Evolutionary conservation across 1,284 basidiomycete species (phyloP).

Genomic region (Malassezia furfur): DNA sequence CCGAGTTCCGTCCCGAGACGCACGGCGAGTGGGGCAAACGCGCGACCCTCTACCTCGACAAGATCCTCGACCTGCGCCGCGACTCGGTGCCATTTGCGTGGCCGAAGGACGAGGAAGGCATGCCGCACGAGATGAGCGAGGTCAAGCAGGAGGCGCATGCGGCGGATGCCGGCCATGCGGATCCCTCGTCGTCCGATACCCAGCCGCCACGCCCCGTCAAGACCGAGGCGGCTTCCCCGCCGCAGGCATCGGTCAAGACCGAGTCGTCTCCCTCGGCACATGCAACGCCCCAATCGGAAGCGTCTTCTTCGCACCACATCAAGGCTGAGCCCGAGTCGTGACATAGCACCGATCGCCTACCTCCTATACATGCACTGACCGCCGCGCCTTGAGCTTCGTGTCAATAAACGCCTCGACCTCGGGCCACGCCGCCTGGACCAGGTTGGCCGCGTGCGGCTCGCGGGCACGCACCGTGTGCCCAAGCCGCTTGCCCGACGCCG

Average conservation of each 20-base stretch:
- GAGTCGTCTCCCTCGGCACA: too few species aligned
- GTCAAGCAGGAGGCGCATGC: background rate
- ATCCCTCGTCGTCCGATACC: too few species aligned
- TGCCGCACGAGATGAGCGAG: too few species aligned
- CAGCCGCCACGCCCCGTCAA: too few species aligned
- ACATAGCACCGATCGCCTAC: too few species aligned
- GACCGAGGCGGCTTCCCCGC: too few species aligned
- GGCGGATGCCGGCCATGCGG: background rate
- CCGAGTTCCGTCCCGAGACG: slow-evolving; percentile 40
- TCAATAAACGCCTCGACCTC: background rate
- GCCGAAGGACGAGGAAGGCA: slow-evolving; percentile 1
- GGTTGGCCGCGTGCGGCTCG: background rate
- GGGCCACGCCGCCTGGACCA: background rate
- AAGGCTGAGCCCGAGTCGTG: too few species aligned
- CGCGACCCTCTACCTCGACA: slow-evolving; percentile 30
- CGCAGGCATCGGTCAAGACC: too few species aligned
- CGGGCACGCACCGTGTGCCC: background rate
- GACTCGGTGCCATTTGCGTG: background rate
- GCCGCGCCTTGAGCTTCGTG: too few species aligned
- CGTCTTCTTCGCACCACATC: too few species aligned
- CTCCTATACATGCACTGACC: too few species aligned
- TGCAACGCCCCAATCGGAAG: too few species aligned
- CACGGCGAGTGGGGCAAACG: slow-evolving; percentile 46
- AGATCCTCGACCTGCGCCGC: slow-evolving; percentile 26
- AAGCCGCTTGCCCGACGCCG: slow-evolving; percentile 10